Evolutionary conservation across 1,284 basidiomycete genomes (phyloP), one percentile per base, ranked within the genome.

Genomic region (Vanrija pseudolonga): DNA sequence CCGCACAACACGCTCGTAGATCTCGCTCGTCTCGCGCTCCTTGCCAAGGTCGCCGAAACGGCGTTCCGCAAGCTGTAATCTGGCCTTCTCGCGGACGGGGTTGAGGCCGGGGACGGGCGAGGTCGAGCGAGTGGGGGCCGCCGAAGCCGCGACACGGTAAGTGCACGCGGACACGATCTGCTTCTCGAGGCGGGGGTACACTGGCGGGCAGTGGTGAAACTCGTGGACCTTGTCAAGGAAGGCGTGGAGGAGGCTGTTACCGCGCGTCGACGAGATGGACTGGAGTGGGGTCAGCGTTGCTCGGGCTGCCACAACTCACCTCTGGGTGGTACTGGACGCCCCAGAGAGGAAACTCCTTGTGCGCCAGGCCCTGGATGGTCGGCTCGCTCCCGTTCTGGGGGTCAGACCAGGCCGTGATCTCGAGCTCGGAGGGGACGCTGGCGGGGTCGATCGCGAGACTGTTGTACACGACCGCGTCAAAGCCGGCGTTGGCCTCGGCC

Each of bases 251-350:
- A 79, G 57, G 7, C 63, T 55, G 2, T 63, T 38, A 19, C 78
- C 78, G 42, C 61, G 65, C 0, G 74, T 71, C 0, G 78, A 79
- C 3, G 75, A 73, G 51, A 80, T 79, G 0, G 78, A 79, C 78
- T 79, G 57, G 2, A 28, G n/a, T n/a, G n/a, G n/a, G 4, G 38
- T 54, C 15, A 53, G 44, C 37, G 41, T 14, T 1, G 20, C 8
- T 14, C 9, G 6, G n/a, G 17, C 5, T 18, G 14, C 14, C 18
- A 9, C 4, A 15, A 47, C 68, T n/a, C 50, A 76, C 76, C 75
- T 95, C 94, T 1, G 94, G 95, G 72, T 98, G 95, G 67, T 96
- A 98, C 70, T 98, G 94, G 3, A 98, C 92, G 3, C 90, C 91
- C 85, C 88, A 94, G 62, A 94, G 89, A 0, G 93, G 90, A 57